Base-by-base conservation (phyloP, 495 filamentous ascomycete species). In the Cenococcum geophilum region DNA sequence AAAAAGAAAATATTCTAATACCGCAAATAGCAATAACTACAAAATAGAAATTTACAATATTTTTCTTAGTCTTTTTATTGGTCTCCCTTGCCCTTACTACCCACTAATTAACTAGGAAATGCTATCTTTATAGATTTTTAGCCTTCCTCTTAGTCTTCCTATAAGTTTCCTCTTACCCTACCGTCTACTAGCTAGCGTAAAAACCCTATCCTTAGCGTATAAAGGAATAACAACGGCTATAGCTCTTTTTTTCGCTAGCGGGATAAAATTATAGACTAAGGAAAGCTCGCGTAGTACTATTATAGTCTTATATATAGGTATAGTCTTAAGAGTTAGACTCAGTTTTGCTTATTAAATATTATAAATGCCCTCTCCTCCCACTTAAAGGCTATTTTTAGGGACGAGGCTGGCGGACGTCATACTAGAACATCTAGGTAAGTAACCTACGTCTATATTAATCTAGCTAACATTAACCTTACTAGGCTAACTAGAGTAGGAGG, bases 201-300 rank as follows among this genome's bases (percentile, higher is more conserved):
- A n/a, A 6, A 49, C 12, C 6, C 45, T 22, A 16, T 22, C 45
- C 45, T 49, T 49, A 49, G 45, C 45, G 45, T 18, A 18, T 49
- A 18, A 6, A 49, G 45, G 18, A 49, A 49, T 49, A 49, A 49
- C 20, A 49, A 49, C 45, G 20, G 45, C 45, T 49, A 49, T n/a
- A n/a, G n/a, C n/a, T n/a, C n/a, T n/a, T n/a, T 49, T 49, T 18
- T 49, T 10, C 9, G 6, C 45, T 49, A 18, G 14, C 20, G 20
- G 45, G 20, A 49, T 49, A 49, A 49, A 20, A 20, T 22, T 20
- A 8, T 49, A 20, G 45, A 10, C 36, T 14, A 14, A 6, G 20
- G 20, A 20, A 8, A 20, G 12, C 5, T 49, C 6, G 18, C 20
- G 6, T 49, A 49, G 18, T n/a, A 49, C 20, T 49, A 49, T 18